phyloP scores from a whole-genome alignment of 352 stramenopile genomes.

The Phytophthora hybrid region DNA sequence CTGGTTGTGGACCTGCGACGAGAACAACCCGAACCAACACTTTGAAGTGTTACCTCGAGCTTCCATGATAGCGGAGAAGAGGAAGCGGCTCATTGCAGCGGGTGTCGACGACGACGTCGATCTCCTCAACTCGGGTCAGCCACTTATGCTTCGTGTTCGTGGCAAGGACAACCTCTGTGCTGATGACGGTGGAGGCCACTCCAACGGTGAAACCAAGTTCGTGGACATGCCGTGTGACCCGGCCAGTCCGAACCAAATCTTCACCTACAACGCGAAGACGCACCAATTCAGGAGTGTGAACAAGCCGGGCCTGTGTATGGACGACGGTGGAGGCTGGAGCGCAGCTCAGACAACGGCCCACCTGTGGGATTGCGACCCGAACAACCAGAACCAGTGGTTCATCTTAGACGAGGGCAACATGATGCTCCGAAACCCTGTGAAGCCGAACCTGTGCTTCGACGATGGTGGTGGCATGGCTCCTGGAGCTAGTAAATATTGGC shows the following conservation, averaged over 20 bases:
- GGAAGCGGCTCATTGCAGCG: slow-evolving; percentile 20
- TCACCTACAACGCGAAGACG: slow-evolving; percentile 22
- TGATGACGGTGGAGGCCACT: slow-evolving; percentile 42
- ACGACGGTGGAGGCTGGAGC: slow-evolving; percentile 27
- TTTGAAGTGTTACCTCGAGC: slow-evolving; percentile 40
- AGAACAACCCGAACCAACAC: slow-evolving; percentile 41
- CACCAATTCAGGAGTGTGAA: slow-evolving; percentile 25
- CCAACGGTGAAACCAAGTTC: slow-evolving; percentile 33
- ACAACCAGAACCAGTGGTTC: slow-evolving; percentile 41
- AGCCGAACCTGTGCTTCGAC: slow-evolving; percentile 47
- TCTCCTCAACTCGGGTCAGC: slow-evolving; percentile 25
- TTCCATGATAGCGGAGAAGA: slow-evolving; percentile 20
- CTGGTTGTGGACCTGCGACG: slow-evolving; percentile 14
- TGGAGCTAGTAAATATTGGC: slow-evolving; percentile 13
- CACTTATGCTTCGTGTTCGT: slow-evolving; percentile 32
- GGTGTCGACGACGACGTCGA: slow-evolving; percentile 27
- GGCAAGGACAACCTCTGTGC: slow-evolving; percentile 41
- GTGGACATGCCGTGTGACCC: slow-evolving; percentile 27
- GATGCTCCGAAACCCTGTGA: slow-evolving; percentile 41
- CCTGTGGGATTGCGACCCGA: slow-evolving; percentile 31
- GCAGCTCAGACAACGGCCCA: slow-evolving; percentile 21
- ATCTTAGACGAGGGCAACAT: slow-evolving; percentile 37
- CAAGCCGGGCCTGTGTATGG: slow-evolving; percentile 28
- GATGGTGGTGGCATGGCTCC: slow-evolving; percentile 29
- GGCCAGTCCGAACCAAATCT: slow-evolving; percentile 34